These are phyloP conservation scores for Podaxis carcinomalis DNA, from an alignment of 768 basidiomycete genomes.

Conservation along the genomic window DNA sequence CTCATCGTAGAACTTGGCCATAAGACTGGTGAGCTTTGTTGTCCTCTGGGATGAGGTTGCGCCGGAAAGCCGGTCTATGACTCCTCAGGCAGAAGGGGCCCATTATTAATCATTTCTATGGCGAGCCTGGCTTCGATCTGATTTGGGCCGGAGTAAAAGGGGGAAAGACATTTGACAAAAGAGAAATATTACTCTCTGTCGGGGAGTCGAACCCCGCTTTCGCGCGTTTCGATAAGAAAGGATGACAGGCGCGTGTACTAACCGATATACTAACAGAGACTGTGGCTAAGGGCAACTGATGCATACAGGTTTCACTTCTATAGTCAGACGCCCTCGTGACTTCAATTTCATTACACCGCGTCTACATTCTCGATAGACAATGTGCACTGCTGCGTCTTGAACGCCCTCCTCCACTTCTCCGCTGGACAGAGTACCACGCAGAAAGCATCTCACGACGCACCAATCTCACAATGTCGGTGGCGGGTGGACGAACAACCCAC, in stretches of 20 bases:
- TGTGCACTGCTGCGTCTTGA: not conserved
- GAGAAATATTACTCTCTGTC: constrained; percentile 3
- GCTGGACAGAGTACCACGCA: not conserved
- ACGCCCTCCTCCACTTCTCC: not conserved
- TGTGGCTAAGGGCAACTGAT: not conserved
- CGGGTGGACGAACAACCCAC: constrained; percentile 51
- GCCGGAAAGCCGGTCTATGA: not conserved
- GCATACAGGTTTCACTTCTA: no score
- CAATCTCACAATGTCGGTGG: constrained; percentile 36
- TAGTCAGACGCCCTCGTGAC: not conserved
- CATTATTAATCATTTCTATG: no score
- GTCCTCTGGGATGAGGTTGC: not conserved
- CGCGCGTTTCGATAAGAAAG: not conserved
- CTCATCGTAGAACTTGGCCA: constrained; percentile 51
- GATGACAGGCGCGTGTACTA: constrained; percentile 16
- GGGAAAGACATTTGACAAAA: no score
- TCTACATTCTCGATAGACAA: not conserved
- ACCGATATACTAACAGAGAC: constrained; percentile 16
- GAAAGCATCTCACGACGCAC: not conserved
- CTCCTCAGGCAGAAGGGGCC: no score
- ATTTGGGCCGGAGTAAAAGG: no score
- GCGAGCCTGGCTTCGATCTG: no score
- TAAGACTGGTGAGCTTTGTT: constrained; percentile 18
- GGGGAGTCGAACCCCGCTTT: constrained; percentile 16
- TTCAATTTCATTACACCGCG: not conserved